Evolutionary conservation across 2,329 filamentous ascomycete species (phyloP).

Genomic region (Fusarium sp.): DNA sequence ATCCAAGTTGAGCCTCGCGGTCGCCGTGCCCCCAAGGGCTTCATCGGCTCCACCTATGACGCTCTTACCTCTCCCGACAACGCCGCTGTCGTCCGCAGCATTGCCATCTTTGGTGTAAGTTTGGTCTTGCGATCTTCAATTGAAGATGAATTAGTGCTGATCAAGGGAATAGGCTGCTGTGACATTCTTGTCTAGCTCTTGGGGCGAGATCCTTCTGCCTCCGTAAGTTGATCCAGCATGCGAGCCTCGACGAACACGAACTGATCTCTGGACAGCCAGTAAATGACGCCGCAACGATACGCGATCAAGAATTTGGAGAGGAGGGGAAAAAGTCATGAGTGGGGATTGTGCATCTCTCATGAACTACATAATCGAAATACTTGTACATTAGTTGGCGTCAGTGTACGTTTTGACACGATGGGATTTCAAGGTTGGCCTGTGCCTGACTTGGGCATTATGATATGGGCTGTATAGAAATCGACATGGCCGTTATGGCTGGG

Average conservation of each 20-base stretch:
- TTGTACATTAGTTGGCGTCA: conserved; percentile 43
- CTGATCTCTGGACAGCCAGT: conserved; percentile 38
- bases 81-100: conserved; percentile 72
- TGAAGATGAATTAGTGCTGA: neutral
- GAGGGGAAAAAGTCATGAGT: neutral
- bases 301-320: conserved; percentile 1
- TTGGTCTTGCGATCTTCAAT: neutral
- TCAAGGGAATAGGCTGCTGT: conserved; percentile 64
- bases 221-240: conserved; percentile 56
- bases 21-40: conserved; percentile 57
- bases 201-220: conserved; percentile 74
- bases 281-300: conserved; percentile 26
- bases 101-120: conserved; percentile 75
- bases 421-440: conserved; percentile 21
- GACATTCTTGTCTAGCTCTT: conserved; percentile 73
- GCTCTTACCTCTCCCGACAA: conserved; percentile 74
- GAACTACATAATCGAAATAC: conserved; percentile 33
- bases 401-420: conserved; percentile 44
- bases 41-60: conserved; percentile 68
- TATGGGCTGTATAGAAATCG: conserved; percentile 31
- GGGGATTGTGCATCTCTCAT: neutral
- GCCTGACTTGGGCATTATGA: conserved; percentile 30
- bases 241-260: neutral
- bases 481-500: conserved; percentile 13
- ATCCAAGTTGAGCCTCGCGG: conserved; percentile 59